Evolutionary conservation across 139 green algal genomes (phyloP).

Genomic region (Tetradesmus lagerheimii): DNA sequence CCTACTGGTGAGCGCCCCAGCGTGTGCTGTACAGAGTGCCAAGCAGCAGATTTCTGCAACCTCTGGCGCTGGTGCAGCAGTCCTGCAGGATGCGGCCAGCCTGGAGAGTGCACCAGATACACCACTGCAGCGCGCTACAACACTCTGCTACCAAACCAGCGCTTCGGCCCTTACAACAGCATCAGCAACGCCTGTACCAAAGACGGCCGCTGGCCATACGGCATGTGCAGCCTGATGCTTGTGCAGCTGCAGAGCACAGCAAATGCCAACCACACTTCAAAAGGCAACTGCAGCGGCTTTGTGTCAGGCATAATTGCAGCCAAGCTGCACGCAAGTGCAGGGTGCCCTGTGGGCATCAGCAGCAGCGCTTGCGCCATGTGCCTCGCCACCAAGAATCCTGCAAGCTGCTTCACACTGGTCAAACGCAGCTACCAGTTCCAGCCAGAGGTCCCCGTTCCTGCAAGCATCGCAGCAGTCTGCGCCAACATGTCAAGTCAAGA

Average conservation of each 20-base stretch:
- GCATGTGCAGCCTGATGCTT: not conserved
- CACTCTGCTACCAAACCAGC: not conserved
- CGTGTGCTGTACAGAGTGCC: not conserved
- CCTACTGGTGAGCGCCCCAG: not conserved
- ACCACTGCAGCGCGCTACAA: not conserved
- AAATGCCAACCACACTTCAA: not conserved
- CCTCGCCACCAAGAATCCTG: slow-evolving; percentile 1
- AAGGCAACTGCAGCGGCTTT: not conserved
- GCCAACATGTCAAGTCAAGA: not conserved
- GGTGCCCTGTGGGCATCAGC: not conserved
- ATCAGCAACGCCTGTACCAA: not conserved
- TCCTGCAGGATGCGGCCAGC: not conserved
- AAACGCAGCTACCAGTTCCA: not conserved
- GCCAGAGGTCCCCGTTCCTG: not conserved
- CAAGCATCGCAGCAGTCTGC: not conserved
- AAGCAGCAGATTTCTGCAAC: not conserved
- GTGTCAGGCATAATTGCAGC: not conserved
- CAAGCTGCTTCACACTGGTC: not conserved
- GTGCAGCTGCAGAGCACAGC: not conserved
- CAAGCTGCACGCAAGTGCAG: not conserved
- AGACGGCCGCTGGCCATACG: not conserved
- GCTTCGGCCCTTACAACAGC: not conserved
- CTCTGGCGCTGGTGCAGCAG: not conserved
- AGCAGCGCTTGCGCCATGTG: not conserved
- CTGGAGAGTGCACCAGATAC: not conserved